A percentile compares a stretch with the other conserved stretches of the same genome.
Evolutionary conservation across 2,329 filamentous ascomycete genomes (phyloP).

Genomic region (Cladosporium colombiae): DNA sequence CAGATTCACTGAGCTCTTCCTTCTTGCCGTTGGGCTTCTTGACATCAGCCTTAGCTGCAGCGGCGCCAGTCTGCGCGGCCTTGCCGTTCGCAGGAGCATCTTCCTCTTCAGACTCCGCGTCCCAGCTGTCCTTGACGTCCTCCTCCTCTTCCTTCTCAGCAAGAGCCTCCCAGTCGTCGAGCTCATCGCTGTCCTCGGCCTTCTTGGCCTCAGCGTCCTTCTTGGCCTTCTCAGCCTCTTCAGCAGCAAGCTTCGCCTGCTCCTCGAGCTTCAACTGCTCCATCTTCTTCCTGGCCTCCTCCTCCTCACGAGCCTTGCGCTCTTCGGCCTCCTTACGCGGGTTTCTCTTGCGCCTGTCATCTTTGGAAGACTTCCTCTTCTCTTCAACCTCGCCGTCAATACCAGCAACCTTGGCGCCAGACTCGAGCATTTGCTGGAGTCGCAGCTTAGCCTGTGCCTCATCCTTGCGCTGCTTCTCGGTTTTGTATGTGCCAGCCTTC

Average conservation of each 20-base stretch:
- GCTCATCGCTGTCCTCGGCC: slow-evolving; percentile 61
- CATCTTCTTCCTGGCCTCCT: slow-evolving; percentile 58
- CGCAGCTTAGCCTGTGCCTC: slow-evolving; percentile 77
- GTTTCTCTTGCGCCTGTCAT: slow-evolving; percentile 75
- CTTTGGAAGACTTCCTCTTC: slow-evolving; percentile 77
- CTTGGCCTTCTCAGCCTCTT: slow-evolving; percentile 72
- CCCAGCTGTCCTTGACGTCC: slow-evolving; percentile 93
- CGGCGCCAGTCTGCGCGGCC: slow-evolving; percentile 32
- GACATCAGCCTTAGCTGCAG: slow-evolving; percentile 30
- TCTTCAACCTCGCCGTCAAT: slow-evolving; percentile 66
- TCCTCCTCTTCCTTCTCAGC: slow-evolving; percentile 73
- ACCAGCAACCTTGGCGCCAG: slow-evolving; percentile 62
- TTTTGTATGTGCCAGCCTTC: slow-evolving; percentile 83
- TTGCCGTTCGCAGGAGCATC: slow-evolving; percentile 30
- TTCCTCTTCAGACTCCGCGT: slow-evolving; percentile 74
- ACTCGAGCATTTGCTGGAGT: slow-evolving; percentile 80
- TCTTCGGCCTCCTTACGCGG: slow-evolving; percentile 63
- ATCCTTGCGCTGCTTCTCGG: slow-evolving; percentile 81
- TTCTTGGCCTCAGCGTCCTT: slow-evolving; percentile 68
- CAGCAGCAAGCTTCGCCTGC: slow-evolving; percentile 76
- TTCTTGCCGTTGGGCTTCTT: slow-evolving; percentile 31
- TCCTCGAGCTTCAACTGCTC: slow-evolving; percentile 56
- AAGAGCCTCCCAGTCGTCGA: slow-evolving; percentile 84
- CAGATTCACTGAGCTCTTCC: slow-evolving; percentile 52
- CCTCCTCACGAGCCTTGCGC: slow-evolving; percentile 47